Evolutionary conservation across 2,329 filamentous ascomycete genomes (phyloP).

Genomic region (Stenocarpella maydis): DNA sequence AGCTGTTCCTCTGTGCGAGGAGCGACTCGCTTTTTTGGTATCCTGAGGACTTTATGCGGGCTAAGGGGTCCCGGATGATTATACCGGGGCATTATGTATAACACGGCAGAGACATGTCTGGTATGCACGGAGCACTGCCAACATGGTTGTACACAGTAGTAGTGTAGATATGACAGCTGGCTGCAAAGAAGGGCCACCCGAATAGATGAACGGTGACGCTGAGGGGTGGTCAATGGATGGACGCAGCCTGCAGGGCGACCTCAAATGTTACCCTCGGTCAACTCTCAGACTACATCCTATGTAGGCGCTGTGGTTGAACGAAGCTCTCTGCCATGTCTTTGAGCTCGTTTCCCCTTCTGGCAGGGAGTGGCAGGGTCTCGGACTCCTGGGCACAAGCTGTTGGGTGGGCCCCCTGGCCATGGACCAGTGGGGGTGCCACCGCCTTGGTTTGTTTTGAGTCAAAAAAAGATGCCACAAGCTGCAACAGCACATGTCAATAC

Average conservation of each 20-base stretch:
- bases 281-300: conserved; percentile 30
- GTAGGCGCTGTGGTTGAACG: conserved; percentile 28
- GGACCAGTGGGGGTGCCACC: conserved; percentile 10
- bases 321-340: conserved; percentile 20
- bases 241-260: not conserved
- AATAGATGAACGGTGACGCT: not conserved
- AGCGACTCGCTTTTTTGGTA: not conserved
- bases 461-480: conserved; percentile 14
- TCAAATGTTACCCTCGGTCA: conserved; percentile 24
- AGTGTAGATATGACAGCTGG: not conserved
- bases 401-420: conserved; percentile 1
- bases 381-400: not conserved
- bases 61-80: not conserved
- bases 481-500: conserved; percentile 20
- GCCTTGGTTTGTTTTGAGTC: not conserved
- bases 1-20: conserved; percentile 26
- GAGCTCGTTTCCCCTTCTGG: conserved; percentile 33
- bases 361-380: conserved; percentile 14
- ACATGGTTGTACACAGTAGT: no score
- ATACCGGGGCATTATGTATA: not conserved
- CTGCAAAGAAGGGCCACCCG: not conserved
- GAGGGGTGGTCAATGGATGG: not conserved
- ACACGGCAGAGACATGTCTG: no score
- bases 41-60: not conserved
- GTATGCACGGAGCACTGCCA: no score